Base-by-base conservation (phyloP, 768 basidiomycete species). In the Mycena rosella region DNA sequence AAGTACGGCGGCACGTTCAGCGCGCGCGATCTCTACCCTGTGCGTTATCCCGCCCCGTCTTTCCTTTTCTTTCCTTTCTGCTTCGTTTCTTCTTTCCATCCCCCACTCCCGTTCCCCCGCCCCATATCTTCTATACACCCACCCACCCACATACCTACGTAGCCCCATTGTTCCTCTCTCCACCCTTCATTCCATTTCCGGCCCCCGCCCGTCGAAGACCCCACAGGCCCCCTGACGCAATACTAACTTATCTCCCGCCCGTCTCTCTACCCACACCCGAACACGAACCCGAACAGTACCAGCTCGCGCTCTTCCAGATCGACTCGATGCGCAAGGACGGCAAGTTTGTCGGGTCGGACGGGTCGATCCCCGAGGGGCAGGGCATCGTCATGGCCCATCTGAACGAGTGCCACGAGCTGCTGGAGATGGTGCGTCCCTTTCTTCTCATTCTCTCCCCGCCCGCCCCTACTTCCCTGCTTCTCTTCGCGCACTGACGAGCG, bases 311-410 rank as follows among this genome's bases (percentile, higher is more conserved):
- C 51, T 93, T 96, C 78, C 96, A 99, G 82, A 97, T 99, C 71
- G 97, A 99, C 78, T 91, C 91, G 0, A 83, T 98, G 83, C 87
- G 96, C 49, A 91, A 91, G 78, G 98, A 99, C 67, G 98, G 97
- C 45, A 96, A 94, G 74, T 99, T 99, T 74, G 81, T 96, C 27
- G 94, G 95, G 26, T 84, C 87, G 20, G 96, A 98, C 73, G 96
- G 97, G 1, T 83, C 86, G 29, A 88, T 99, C 71, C 97, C 97
- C 1, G 97, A 99, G 78, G 97, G 97, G 3, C 97, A 99, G 77
- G 97, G 95, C 17, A 95, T 97, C 72, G 87, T 99, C 59, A 96
- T 96, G 86, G 96, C 97, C 5, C 96, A 98, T 78, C 81, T 99
- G 56, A 96, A 92, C 70, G 97, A 99, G 79, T 97, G 96, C 65